These are phyloP conservation scores for Hypoxylon subgilvum DNA, from an alignment of 495 filamentous ascomycete species.

Conservation along the genomic window DNA sequence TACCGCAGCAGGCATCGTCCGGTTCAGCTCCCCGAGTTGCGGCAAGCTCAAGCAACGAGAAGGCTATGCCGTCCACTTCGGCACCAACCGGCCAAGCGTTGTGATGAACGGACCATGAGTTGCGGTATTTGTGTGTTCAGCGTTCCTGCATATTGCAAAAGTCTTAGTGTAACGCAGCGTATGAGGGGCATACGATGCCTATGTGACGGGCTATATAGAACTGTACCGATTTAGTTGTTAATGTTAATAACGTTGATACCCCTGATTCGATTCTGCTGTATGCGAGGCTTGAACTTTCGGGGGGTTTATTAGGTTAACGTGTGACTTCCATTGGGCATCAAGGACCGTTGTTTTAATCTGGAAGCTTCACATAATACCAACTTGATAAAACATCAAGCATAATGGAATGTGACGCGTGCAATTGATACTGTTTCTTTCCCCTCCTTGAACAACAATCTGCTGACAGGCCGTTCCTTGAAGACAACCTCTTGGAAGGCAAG, in stretches of 20 bases:
- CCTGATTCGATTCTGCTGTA: constrained; percentile 7
- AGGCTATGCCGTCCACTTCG: constrained; percentile 11
- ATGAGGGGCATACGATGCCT: no score
- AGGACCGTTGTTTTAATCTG: constrained; percentile 6
- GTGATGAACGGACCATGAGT: background rate
- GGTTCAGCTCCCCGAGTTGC: background rate
- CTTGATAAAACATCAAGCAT: background rate
- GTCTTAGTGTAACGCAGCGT: no score
- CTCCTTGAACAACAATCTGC: constrained; percentile 10
- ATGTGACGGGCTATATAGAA: constrained; percentile 2
- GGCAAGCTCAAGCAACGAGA: constrained; percentile 13
- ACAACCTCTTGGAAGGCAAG: background rate
- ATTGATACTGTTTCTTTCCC: constrained; percentile 15
- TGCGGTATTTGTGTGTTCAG: constrained; percentile 22
- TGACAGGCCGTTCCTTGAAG: constrained; percentile 23
- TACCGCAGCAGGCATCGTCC: constrained; percentile 1
- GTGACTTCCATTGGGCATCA: constrained; percentile 24
- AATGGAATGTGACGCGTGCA: constrained; percentile 11
- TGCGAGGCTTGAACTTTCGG: background rate
- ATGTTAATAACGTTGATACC: constrained; percentile 30
- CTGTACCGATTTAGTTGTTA: constrained; percentile 2
- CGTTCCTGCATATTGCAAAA: constrained; percentile 12
- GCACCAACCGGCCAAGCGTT: constrained; percentile 12
- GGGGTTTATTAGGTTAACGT: constrained; percentile 18
- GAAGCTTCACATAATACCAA: background rate